Base-by-base conservation (phyloP, 768 basidiomycete genomes). In the Astraeus odoratus region DNA sequence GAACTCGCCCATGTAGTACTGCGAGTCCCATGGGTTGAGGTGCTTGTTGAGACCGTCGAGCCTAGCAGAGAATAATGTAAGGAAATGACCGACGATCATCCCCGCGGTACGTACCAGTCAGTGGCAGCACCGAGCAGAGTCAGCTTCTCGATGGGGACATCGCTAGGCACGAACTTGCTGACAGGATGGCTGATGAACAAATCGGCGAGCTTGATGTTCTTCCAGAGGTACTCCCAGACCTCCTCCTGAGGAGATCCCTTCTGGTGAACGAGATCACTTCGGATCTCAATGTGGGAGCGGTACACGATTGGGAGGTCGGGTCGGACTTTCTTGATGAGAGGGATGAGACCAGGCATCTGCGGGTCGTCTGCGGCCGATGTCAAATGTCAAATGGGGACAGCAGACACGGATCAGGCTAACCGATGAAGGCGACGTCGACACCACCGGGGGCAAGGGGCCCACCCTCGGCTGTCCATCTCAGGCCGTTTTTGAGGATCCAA, bases 1-100 rank as follows among this genome's bases (percentile, higher is more conserved):
- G 78, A 91, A 90, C 65, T 86, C 85, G 63, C 84, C 83, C 86
- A 91, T 89, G 70, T 91, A 91, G 68, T 64, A 91, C 56, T 87
- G 79, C n/a, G 81, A 73, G 59, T 90, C 86, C 86, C 86, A 89
- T 30, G 73, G 65, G 57, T 69, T 69, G 49, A 93, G 76, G 4
- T 88, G 80, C 72, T 95, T 97, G 80, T 93, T 96, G 53, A 97
- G 72, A 29, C 94, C 94, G 65, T 97, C 94, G 46, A 97, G 80
- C 77, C 85, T 85, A 42, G 8, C 15, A 22, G 39, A 43, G 25
- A 31, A 36, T 29, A 40, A 20, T 24, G 44, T 40, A 46, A 18
- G 15, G 30, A 13, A 41, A 31, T 39, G 13, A 24, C 24, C 55
- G 55, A 3, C 43, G 52, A 5, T 48, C 42, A 3, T 58, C 52